Percentiles rank a stretch among this genome's conserved stretches.
Conservation (phyloP, 805 yeast genomes). For the Danielia reshetovae region DNA sequence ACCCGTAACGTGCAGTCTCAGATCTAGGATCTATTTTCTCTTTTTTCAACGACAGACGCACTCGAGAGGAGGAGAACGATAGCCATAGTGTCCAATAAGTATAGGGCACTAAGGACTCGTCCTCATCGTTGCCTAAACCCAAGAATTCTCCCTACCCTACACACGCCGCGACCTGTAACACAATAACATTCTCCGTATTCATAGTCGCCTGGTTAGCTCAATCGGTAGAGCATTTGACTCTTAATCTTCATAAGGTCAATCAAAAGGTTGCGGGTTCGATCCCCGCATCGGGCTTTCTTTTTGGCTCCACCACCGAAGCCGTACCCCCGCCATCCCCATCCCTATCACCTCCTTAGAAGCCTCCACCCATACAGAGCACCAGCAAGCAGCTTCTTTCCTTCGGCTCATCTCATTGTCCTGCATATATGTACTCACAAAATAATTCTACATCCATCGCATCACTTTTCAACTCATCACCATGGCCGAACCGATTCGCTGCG, state of each 20-base stretch:
- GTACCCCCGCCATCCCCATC: neutral
- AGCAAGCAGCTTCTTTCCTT: neutral
- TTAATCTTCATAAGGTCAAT: slow-evolving; percentile 17
- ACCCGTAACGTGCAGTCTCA: too few relatives aligned
- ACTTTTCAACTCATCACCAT: slow-evolving; percentile 2
- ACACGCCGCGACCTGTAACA: too few relatives aligned
- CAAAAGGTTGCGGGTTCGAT: slow-evolving; percentile 21
- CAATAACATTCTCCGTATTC: too few relatives aligned
- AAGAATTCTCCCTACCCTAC: too few relatives aligned
- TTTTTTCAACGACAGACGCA: too few relatives aligned
- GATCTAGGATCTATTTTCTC: too few relatives aligned
- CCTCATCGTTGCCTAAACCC: too few relatives aligned
- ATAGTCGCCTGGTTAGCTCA: slow-evolving; percentile 17
- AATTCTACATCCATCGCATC: neutral
- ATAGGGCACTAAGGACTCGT: too few relatives aligned
- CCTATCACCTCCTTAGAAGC: neutral
- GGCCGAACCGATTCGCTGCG: slow-evolving; percentile 17
- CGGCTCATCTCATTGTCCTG: slow-evolving; percentile 17
- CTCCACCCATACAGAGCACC: neutral
- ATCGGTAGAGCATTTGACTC: slow-evolving; percentile 21
- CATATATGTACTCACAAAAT: slow-evolving; percentile 2
- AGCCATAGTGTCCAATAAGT: too few relatives aligned
- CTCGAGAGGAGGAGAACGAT: too few relatives aligned
- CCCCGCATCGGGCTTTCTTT: slow-evolving; percentile 19
- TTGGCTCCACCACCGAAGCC: too few relatives aligned